A percentile compares a stretch with the other conserved stretches of the same genome.
Conservation (phyloP, 306 rosid genomes). For the Rosa rugosa region DNA sequence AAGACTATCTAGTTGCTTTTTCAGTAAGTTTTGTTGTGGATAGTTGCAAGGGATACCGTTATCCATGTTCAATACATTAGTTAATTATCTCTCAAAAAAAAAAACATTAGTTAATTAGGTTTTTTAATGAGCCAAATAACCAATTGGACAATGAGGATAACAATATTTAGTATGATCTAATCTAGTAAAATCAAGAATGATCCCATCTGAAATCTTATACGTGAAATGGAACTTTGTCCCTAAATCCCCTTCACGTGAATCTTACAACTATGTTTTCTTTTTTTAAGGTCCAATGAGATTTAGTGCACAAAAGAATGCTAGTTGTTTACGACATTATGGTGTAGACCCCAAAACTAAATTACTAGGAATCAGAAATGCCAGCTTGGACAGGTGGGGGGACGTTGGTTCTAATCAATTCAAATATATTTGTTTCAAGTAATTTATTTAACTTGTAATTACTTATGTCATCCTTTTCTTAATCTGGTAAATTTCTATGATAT, state of each 20-base stretch:
- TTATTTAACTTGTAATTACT: not conserved
- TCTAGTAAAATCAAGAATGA: not conserved
- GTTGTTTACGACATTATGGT: not conserved
- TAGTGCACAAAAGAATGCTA: not conserved
- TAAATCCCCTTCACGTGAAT: not conserved
- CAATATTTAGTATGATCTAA: slow-evolving; percentile 7
- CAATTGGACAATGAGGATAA: slow-evolving; percentile 4
- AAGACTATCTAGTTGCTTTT: not conserved
- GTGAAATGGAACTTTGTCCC: not conserved
- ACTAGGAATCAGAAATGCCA: not conserved
- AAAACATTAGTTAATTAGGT: not conserved
- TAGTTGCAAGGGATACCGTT: slow-evolving; percentile 12
- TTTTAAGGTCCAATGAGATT: not conserved
- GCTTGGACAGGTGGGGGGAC: not conserved
- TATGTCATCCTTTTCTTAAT: not conserved
- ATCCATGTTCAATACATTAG: not conserved
- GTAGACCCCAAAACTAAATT: not conserved
- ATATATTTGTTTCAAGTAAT: not conserved
- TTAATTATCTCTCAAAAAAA: too few relatives aligned
- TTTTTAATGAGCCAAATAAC: not conserved
- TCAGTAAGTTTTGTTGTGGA: not conserved
- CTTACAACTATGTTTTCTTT: not conserved
- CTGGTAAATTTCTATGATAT: not conserved
- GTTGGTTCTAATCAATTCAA: not conserved
- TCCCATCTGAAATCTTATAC: not conserved